Evolutionary conservation across 805 yeast genomes (phyloP), one percentile per base, ranked within the genome.

Genomic region (Myxozyma monticola): DNA sequence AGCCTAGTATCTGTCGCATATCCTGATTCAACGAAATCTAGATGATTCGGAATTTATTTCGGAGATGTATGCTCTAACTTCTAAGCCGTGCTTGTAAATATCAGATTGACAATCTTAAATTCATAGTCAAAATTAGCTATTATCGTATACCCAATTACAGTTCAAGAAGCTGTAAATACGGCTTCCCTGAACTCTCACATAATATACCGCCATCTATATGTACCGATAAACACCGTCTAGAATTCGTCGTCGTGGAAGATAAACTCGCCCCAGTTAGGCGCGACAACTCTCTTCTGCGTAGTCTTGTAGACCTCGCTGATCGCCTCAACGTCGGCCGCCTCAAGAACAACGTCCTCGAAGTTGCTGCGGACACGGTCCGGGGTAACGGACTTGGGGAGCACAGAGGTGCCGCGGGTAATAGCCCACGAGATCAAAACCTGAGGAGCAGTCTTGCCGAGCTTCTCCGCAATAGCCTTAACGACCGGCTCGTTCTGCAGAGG

Each of bases 351-450:
- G 31, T 71, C 68, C 53, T 69, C 67, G 35, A 71, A 62, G 62
- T 75, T 74, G 18, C 68, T 59, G 24, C 66, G 64, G 43, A 87
- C 77, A 65, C 95, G 79, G 21, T 75, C 76, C n/a, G 77, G 71
- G 44, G 84, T 86, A 14, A 81, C 73, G 0, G 95, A 83, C 69
- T 90, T 79, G 38, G 93, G 88, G 40, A 86, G 68, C 1, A 77
- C 81, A 8, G 75, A 72, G 48, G 84, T 74, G 2, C 86, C 89
- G 35, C 79, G 73, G 53, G 76, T 71, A 21, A 84, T 75, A 61
- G 83, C 50, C 59, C 59, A 85, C 17, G 86, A 83, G 41, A 77
- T 73, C 24, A 80, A 71, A 10, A 88, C 73, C 58, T 79, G 84
- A 22, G 61, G 78, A 0, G 76, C 71, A 2, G 75, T 60, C 10